A percentile compares a stretch with the other conserved stretches of the same genome.
These are phyloP conservation scores for Paraphoma sp. DNA, from an alignment of 2,329 filamentous ascomycete species.

Conservation along the genomic window DNA sequence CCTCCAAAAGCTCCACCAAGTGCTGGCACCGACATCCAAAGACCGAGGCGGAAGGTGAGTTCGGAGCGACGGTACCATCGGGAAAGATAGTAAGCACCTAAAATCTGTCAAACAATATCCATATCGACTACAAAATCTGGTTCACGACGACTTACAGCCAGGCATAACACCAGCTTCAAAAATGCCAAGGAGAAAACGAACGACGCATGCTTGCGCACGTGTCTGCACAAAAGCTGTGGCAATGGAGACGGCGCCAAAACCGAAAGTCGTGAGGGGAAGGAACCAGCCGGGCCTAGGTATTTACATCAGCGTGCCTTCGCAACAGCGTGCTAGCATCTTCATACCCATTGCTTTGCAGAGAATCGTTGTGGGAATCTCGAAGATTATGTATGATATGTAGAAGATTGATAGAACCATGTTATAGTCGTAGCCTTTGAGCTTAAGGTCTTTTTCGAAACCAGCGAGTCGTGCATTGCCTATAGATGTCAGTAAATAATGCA, in stretches of 20 bases:
- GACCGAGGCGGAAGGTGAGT: slow-evolving; percentile 67
- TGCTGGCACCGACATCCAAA: slow-evolving; percentile 72
- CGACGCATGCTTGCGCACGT: slow-evolving; percentile 57
- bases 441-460: slow-evolving; percentile 66
- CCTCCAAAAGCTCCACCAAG: slow-evolving; percentile 73
- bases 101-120: not conserved
- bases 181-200: slow-evolving; percentile 67
- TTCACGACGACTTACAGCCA: slow-evolving; percentile 57
- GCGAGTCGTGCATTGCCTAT: slow-evolving; percentile 63
- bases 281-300: slow-evolving; percentile 67
- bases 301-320: not conserved
- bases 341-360: slow-evolving; percentile 22
- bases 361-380: slow-evolving; percentile 72
- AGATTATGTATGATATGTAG: slow-evolving; percentile 74
- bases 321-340: not conserved
- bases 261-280: slow-evolving; percentile 65
- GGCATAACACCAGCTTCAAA: slow-evolving; percentile 76
- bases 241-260: slow-evolving; percentile 67
- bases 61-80: slow-evolving; percentile 73
- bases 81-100: not conserved
- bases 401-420: slow-evolving; percentile 71
- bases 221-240: slow-evolving; percentile 67
- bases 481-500: not conserved
- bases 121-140: not conserved
- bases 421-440: slow-evolving; percentile 67